Base-by-base conservation (phyloP, 106 monocot species). In the Chionographis japonica region DNA sequence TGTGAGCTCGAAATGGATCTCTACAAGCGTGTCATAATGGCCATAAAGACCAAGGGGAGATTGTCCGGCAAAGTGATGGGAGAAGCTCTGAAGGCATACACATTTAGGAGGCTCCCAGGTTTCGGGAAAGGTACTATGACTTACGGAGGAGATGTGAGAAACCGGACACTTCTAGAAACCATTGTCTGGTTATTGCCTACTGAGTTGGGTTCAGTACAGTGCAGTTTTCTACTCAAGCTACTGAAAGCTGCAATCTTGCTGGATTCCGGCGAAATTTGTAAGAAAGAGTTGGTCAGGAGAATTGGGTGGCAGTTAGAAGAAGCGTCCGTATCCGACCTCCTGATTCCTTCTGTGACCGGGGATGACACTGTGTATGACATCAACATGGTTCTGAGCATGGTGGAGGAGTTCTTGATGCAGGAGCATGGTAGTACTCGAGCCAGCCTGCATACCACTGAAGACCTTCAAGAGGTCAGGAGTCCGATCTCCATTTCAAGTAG, bases 1-100 rank as follows among this genome's bases (percentile, higher is more conserved):
- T 87, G 91, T 75, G 91, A 88, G 15, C 81, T 91, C 12, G 88
- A 91, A 49, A 65, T 88, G 51, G 82, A 82, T 61, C 65, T 67
- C 54, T 87, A 88, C 60, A 91, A 82, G 72, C 53, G 79, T 17
- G 82, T 91, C 35, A 72, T 91, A 53, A 38, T 82, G 56, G 59
- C 79, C 40, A 84, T 91, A 20, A 87, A 80, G 61, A 16, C 57
- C 5, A 84, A 77, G 57, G 91, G 72, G 42, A 77, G 65, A 52
- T 61, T 68, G 6, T 56, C 91, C 0, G 16, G 7, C 6, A 49
- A 63, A 4, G 87, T 91, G 13, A 76, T 91, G 18, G 87, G 81
- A 13, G 91, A 88, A 59, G 81, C 91, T 60, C 38, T 91, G 12
- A 87, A 69, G 63, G 84, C 91, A 46, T 91, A 88, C 54, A 66